These are phyloP conservation scores for Aspergillus kassunensis DNA, from an alignment of 495 filamentous ascomycete genomes.

Conservation along the genomic window DNA sequence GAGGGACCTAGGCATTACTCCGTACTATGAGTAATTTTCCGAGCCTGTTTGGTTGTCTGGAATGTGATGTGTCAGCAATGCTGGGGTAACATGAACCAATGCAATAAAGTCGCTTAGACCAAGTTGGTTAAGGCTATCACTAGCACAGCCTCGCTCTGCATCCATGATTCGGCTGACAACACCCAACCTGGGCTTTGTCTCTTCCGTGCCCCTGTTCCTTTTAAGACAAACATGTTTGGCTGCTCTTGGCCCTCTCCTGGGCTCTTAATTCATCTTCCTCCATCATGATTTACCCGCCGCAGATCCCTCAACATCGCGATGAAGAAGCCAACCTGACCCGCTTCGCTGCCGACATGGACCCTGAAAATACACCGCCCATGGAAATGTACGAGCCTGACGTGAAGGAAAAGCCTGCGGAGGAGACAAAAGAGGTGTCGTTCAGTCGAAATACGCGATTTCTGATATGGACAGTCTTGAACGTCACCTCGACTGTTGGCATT, in stretches of 20 bases:
- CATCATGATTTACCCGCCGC: not conserved
- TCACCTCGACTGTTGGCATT: slow-evolving; percentile 14
- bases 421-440: not conserved
- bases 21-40: too few relatives aligned
- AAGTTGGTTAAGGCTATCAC: not conserved
- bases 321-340: slow-evolving; percentile 2
- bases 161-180: not conserved
- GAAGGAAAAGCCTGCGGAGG: not conserved
- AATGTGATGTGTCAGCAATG: slow-evolving; percentile 4
- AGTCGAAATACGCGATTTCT: slow-evolving; percentile 5
- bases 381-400: not conserved
- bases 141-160: not conserved
- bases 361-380: not conserved
- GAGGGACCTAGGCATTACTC: too few relatives aligned
- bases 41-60: too few relatives aligned
- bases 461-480: slow-evolving; percentile 18
- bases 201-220: not conserved
- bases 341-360: not conserved
- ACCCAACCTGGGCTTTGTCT: slow-evolving; percentile 2
- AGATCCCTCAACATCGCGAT: not conserved
- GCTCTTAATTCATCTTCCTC: not conserved
- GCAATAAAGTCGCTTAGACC: not conserved
- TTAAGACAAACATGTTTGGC: slow-evolving; percentile 2
- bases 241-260: not conserved
- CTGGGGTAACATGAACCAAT: slow-evolving; percentile 1